A percentile compares a stretch with the other conserved stretches of the same genome.
Conservation (phyloP, 108 stramenopile species). For the Schizochytrium sp. region DNA sequence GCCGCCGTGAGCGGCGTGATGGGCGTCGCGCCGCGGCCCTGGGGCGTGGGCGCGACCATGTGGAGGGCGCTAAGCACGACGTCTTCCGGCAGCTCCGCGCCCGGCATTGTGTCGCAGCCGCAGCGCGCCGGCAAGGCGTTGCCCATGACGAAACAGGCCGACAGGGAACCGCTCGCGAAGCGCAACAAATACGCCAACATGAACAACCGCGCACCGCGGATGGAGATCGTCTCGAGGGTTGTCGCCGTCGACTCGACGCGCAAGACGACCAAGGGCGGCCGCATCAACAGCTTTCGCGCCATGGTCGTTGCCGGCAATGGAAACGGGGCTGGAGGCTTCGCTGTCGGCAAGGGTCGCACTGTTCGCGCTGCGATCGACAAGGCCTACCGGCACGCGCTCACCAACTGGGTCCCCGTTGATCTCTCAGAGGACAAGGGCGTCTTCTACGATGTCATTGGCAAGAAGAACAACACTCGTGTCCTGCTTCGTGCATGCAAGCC, state of each 20-base stretch:
- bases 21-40: no score
- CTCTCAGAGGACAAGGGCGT: slow-evolving; percentile 62
- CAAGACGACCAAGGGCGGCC: slow-evolving; percentile 82
- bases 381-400: slow-evolving; percentile 62
- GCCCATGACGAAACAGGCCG: background rate
- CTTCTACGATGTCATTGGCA: slow-evolving; percentile 67
- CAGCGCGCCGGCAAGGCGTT: background rate
- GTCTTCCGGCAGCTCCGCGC: no score
- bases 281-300: slow-evolving; percentile 74
- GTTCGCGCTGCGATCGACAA: slow-evolving; percentile 67
- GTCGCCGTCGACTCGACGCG: slow-evolving; percentile 70
- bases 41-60: no score
- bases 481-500: slow-evolving; percentile 54
- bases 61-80: no score
- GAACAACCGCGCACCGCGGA: background rate
- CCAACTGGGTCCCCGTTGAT: slow-evolving; percentile 81
- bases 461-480: slow-evolving; percentile 79
- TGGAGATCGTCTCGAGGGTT: slow-evolving; percentile 20
- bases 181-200: background rate
- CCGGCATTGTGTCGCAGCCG: no score
- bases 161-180: background rate
- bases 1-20: no score
- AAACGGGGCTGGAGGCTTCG: slow-evolving; percentile 89
- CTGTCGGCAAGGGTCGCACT: slow-evolving; percentile 76
- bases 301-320: slow-evolving; percentile 82